Conservation (phyloP, 768 basidiomycete genomes). For the Kwoniella sp. region DNA sequence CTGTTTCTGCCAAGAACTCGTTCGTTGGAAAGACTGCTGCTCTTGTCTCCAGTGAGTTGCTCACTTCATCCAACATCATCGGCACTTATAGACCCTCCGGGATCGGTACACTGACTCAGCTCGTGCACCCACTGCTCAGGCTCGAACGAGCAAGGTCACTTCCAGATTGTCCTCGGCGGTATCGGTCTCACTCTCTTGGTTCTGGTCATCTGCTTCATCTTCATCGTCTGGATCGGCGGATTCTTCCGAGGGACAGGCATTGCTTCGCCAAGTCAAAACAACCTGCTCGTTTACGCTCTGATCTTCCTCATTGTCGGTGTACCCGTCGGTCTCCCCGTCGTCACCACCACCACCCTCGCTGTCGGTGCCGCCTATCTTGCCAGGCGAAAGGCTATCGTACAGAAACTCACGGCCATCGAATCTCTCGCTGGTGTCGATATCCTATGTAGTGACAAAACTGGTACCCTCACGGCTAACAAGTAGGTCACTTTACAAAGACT, state of each 20-base stretch:
- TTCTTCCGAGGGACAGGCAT: slow-evolving; percentile 59
- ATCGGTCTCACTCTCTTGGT: slow-evolving; percentile 61
- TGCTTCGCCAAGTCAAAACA: slow-evolving; percentile 59
- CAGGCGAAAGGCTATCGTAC: slow-evolving; percentile 60
- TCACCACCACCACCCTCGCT: slow-evolving; percentile 59
- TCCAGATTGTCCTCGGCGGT: slow-evolving; percentile 59
- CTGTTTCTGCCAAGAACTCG: slow-evolving; percentile 56
- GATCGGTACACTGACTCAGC: neutral
- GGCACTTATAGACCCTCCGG: neutral
- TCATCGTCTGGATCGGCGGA: slow-evolving; percentile 60
- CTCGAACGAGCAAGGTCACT: slow-evolving; percentile 59
- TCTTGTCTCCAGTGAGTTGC: slow-evolving; percentile 56
- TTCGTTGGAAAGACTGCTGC: slow-evolving; percentile 62
- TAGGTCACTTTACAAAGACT: slow-evolving; percentile 62
- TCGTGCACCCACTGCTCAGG: too few relatives aligned
- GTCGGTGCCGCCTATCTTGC: slow-evolving; percentile 61
- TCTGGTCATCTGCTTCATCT: slow-evolving; percentile 59
- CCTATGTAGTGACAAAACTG: slow-evolving; percentile 54
- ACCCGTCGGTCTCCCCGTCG: slow-evolving; percentile 62
- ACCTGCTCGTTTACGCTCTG: slow-evolving; percentile 60
- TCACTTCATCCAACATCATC: neutral
- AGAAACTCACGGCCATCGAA: slow-evolving; percentile 62
- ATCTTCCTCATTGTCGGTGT: slow-evolving; percentile 61
- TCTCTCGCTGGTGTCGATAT: slow-evolving; percentile 62
- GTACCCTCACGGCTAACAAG: slow-evolving; percentile 61